Conservation (phyloP, 495 filamentous ascomycete species). For the Corynascus novoguineensis region DNA sequence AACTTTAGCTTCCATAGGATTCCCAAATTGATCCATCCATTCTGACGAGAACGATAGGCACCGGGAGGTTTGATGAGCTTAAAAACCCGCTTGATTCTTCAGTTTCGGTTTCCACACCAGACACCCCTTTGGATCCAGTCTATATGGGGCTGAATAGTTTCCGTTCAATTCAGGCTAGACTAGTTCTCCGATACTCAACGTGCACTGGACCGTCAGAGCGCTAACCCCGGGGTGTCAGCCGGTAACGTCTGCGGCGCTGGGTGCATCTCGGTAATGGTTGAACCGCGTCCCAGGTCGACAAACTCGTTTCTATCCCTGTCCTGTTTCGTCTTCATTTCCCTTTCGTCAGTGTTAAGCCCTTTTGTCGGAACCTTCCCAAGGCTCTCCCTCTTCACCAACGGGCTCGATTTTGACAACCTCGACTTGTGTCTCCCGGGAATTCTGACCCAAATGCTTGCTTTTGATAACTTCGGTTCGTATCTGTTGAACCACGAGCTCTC, state of each 20-base stretch:
- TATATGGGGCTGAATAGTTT: too few relatives aligned
- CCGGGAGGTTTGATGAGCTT: too few relatives aligned
- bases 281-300: slow-evolving; percentile 10
- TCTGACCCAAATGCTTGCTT: neutral
- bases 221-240: neutral
- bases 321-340: neutral
- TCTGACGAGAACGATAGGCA: too few relatives aligned
- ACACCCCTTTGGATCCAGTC: too few relatives aligned
- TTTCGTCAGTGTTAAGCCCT: neutral
- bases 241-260: neutral
- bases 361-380: neutral
- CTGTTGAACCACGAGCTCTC: neutral
- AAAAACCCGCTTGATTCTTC: too few relatives aligned
- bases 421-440: neutral
- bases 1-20: too few relatives aligned
- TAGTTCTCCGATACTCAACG: too few relatives aligned
- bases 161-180: too few relatives aligned
- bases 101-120: too few relatives aligned
- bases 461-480: neutral
- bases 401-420: neutral
- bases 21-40: too few relatives aligned
- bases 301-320: neutral
- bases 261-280: neutral
- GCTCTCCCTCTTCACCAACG: slow-evolving; percentile 10
- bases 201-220: neutral